Conservation (phyloP, 1,284 basidiomycete genomes). For the Leccinum subrobustum region DNA sequence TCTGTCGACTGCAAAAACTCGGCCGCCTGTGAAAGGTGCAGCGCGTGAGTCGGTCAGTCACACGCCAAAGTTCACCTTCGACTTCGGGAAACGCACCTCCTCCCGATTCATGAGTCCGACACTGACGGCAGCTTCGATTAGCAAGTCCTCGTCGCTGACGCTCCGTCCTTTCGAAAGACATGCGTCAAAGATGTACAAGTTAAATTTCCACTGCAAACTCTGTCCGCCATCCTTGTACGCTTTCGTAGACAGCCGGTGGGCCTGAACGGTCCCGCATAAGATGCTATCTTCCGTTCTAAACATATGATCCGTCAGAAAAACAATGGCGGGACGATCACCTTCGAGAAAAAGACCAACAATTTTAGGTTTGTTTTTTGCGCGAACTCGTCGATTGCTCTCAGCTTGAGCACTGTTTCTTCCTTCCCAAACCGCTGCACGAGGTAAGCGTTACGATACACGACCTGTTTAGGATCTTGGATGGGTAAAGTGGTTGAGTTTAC, state of each 20-base stretch:
- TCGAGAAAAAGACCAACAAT: slow-evolving; percentile 48
- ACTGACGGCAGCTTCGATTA: slow-evolving; percentile 60
- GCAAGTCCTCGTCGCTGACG: slow-evolving; percentile 55
- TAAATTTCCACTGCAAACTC: slow-evolving; percentile 53
- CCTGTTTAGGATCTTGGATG: slow-evolving; percentile 39
- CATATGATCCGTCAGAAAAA: neutral
- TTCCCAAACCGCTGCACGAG: slow-evolving; percentile 54
- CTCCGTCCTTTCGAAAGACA: slow-evolving; percentile 62
- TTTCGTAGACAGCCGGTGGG: slow-evolving; percentile 71
- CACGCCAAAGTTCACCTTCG: neutral
- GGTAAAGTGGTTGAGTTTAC: slow-evolving; percentile 45
- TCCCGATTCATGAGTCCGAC: slow-evolving; percentile 56
- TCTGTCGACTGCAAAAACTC: slow-evolving; percentile 68
- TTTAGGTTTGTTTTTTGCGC: slow-evolving; percentile 61
- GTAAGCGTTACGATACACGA: slow-evolving; percentile 36
- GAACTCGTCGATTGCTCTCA: slow-evolving; percentile 46
- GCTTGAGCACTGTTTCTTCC: slow-evolving; percentile 50
- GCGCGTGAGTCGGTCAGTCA: neutral
- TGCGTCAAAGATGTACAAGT: slow-evolving; percentile 63
- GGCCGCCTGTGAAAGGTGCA: slow-evolving; percentile 37
- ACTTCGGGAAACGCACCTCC: slow-evolving; percentile 44
- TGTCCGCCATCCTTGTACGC: slow-evolving; percentile 67
- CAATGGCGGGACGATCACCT: neutral
- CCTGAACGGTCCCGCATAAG: slow-evolving; percentile 63
- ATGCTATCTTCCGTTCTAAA: slow-evolving; percentile 55